A percentile compares a stretch with the other conserved stretches of the same genome.
phyloP scores from a whole-genome alignment of 192 early-diverging fungal genomes.

The Kappamyces sp. region DNA sequence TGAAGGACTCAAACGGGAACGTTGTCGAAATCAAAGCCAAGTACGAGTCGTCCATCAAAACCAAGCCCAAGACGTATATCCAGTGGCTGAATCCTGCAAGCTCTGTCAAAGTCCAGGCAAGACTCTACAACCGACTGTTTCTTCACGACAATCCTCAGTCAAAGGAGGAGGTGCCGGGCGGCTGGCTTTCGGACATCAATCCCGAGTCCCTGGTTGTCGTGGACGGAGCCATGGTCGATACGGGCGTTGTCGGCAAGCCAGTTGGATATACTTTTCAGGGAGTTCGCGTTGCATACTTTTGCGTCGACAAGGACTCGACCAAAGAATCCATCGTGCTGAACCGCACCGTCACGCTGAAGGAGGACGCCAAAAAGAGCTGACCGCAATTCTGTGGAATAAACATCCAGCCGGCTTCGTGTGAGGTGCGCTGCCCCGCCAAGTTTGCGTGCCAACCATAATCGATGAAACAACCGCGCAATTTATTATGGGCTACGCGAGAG shows the following conservation, averaged over 20 bases:
- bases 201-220: constrained; percentile 63
- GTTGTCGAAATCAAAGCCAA: constrained; percentile 73
- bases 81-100: constrained; percentile 92
- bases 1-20: constrained; percentile 73
- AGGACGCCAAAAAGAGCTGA: constrained; percentile 51
- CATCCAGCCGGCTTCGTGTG: too few relatives aligned
- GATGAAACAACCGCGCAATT: too few relatives aligned
- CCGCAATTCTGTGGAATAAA: too few relatives aligned
- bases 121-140: constrained; percentile 84
- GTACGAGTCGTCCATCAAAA: constrained; percentile 64
- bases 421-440: too few relatives aligned
- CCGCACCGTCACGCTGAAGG: constrained; percentile 48
- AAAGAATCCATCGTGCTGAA: constrained; percentile 53
- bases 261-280: constrained; percentile 92
- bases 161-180: constrained; percentile 74
- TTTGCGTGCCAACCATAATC: too few relatives aligned
- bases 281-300: constrained; percentile 95
- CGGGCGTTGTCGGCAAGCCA: constrained; percentile 71
- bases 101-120: constrained; percentile 78
- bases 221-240: constrained; percentile 70
- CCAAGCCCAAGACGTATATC: constrained; percentile 96
- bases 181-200: constrained; percentile 88
- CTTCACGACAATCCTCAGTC: constrained; percentile 79
- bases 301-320: constrained; percentile 85
- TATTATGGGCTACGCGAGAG: too few relatives aligned